Conservation (phyloP, 2,329 filamentous ascomycete genomes). For the Aspergillus ustus region DNA sequence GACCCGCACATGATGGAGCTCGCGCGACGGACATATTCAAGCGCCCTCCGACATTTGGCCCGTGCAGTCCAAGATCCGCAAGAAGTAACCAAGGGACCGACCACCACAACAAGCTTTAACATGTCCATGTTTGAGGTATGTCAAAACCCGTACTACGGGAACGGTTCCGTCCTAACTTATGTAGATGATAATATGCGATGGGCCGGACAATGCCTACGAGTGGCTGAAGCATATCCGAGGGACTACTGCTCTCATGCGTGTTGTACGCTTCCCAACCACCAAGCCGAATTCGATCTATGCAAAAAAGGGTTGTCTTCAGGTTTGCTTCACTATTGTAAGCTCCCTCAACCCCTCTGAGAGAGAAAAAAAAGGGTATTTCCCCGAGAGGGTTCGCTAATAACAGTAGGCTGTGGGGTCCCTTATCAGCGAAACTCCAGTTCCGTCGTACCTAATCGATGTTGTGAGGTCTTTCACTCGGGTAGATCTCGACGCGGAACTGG, state of each 20-base stretch:
- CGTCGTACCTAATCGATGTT: not conserved
- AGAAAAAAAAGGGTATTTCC: no score
- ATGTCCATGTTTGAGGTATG: conserved; percentile 9
- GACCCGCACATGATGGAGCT: conserved; percentile 1
- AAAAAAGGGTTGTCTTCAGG: not conserved
- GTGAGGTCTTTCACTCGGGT: not conserved
- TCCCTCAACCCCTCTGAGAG: not conserved
- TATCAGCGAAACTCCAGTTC: not conserved
- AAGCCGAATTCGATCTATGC: not conserved
- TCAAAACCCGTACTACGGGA: no score
- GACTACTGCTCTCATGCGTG: not conserved
- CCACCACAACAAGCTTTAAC: not conserved
- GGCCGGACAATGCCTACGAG: not conserved
- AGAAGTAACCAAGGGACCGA: not conserved
- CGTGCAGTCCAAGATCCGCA: not conserved
- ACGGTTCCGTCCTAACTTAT: no score
- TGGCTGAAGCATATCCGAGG: conserved; percentile 7
- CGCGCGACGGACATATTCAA: not conserved
- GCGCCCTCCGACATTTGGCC: not conserved
- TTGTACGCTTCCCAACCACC: not conserved
- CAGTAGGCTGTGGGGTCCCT: not conserved
- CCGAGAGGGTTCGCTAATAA: not conserved
- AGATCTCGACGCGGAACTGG: not conserved
- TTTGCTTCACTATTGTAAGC: not conserved
- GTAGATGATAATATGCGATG: conserved; percentile 7